Evolutionary conservation across 2,329 filamentous ascomycete species (phyloP), one percentile per base, ranked within the genome.

Genomic region (Mycosphaerella sp.): DNA sequence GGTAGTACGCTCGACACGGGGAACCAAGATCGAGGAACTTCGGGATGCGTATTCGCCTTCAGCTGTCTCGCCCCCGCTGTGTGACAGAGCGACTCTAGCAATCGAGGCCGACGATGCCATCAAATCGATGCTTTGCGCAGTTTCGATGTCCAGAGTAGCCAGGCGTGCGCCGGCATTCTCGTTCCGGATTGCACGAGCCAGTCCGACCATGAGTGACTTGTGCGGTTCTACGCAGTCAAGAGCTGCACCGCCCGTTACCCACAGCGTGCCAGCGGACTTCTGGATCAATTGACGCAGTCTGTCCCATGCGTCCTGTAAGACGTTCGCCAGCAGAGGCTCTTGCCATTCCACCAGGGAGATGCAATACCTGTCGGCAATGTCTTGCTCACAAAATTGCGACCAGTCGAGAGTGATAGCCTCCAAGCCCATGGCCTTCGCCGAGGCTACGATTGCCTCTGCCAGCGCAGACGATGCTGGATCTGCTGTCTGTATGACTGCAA

Each of bases 131-230:
- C 14, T 23, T 1, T 46, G 38, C 6, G 17, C 32, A 21, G 51
- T 40, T 12, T 59, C 56, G 21, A 59, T 32, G 31, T 59, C 56
- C 31, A 60, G 34, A 31, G 48, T 55, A 17, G 49, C 45, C 3
- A 59, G 45, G 31, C 23, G 41, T 7, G 52, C 39, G 31, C 45
- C 45, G 12, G 52, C 40, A 31, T 62, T 57, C 38, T 62, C 59
- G 14, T 54, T 53, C 10, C 59, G 57, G 41, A 62, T 56, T 2
- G 55, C 53, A 4, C 58, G 54, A 3, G 53, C 45, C 11, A 62
- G 53, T 32, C 56, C 56, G 12, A 52, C 45, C 38, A 51, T 51
- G 45, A 53, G 34, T 12, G 40, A 45, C 12, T 48, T 42, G 9
- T 51, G 41, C 21, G 47, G 50, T 21, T 51, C 23, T 7, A 34